Evolutionary conservation across 176 grass and related monocot species (phyloP), one percentile per base, ranked within the genome.

Genomic region (Thinopyrum elongatum): DNA sequence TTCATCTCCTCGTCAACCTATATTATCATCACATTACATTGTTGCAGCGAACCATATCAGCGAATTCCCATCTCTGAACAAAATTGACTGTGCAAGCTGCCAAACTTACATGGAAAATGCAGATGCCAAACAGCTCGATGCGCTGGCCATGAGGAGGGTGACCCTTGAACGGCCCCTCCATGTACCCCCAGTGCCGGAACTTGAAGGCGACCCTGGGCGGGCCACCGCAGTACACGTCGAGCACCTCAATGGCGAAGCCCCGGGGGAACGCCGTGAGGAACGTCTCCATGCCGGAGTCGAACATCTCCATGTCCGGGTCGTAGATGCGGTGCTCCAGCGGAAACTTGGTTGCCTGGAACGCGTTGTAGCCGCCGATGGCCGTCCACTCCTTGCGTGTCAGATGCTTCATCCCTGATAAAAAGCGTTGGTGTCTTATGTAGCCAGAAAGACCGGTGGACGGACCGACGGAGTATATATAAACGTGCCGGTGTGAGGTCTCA

Each of bases 171-270:
- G 90, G 94, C 1, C 94, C 94, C 19, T 97, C 92, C 87, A 97
- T 92, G 88, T 94, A 90, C 1, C 92, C 86, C 94, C 92, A 97
- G 87, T 97, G 94, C 14, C 90, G 80, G 88, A 94, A 92, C 90
- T 90, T 91, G 92, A 88, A 97, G 39, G 53, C 64, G 28, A 97
- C 63, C 88, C 7, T 80, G 0, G 92, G 94, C 10, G 92, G 86
- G 3, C 92, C 92, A 26, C 42, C 78, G 74, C 44, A 47, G 44
- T 94, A 92, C 19, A 97, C 92, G 8, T 90, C 78, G 29, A 94
- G 77, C 58, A 97, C 86, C 83, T 94, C 94, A 38, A 93, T 65
- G 23, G 90, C 92, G 70, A 97, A 97, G 1, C 94, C 94, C 0
- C 92, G 35, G 2, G 94, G 92, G 42, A 97, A 92, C 2, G 85